A percentile compares a stretch with the other conserved stretches of the same genome.
These are phyloP conservation scores for Streptanthus diversifolius DNA, from an alignment of 345 rosid species.

Conservation along the genomic window DNA sequence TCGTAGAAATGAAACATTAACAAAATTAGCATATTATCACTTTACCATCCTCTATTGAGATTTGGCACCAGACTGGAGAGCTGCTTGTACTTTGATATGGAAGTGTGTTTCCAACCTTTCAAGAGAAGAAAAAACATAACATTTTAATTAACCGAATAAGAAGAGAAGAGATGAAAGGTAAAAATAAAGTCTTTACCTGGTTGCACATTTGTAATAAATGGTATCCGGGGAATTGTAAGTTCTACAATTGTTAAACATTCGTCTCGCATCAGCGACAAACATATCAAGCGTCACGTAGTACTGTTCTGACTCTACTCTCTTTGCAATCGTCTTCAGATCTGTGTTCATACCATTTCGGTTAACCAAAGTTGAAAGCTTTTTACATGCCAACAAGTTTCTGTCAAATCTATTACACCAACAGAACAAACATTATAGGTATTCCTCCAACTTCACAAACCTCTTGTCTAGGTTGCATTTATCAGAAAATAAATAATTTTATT, in stretches of 20 bases:
- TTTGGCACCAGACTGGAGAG: slow-evolving; percentile 67
- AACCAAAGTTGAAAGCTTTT: not conserved
- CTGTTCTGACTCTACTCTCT: slow-evolving; percentile 93
- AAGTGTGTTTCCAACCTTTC: slow-evolving; percentile 76
- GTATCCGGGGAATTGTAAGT: slow-evolving; percentile 92
- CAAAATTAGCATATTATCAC: not conserved
- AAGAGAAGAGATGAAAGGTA: not conserved
- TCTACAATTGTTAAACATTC: slow-evolving; percentile 90
- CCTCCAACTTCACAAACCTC: not conserved
- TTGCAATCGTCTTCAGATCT: slow-evolving; percentile 91
- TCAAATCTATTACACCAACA: not conserved
- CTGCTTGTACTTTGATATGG: slow-evolving; percentile 81
- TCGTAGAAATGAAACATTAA: not conserved
- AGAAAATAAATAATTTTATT: not conserved
- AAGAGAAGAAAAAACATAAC: not conserved
- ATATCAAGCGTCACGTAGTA: slow-evolving; percentile 90
- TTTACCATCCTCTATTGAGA: slow-evolving; percentile 36
- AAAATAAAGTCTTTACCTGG: slow-evolving; percentile 45
- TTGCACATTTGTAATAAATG: slow-evolving; percentile 83
- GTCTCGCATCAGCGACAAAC: slow-evolving; percentile 91
- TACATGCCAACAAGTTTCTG: not conserved
- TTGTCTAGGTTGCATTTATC: not conserved
- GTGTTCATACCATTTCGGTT: slow-evolving; percentile 19
- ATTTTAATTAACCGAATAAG: not conserved
- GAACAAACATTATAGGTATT: not conserved